Conservation (phyloP, 495 filamentous ascomycete species). For the Halenospora varia region DNA sequence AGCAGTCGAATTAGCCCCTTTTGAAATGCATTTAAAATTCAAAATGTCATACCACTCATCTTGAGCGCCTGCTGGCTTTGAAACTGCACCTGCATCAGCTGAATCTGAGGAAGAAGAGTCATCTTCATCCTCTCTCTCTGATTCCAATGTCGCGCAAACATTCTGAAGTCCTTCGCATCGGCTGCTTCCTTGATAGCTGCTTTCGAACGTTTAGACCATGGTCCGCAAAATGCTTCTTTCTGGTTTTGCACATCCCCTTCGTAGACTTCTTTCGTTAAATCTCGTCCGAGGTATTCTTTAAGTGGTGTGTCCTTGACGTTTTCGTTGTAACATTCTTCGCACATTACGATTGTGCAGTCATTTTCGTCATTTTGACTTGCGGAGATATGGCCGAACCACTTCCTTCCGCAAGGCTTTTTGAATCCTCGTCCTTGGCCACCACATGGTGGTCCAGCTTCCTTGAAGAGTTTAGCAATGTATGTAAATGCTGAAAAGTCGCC, state of each 20-base stretch:
- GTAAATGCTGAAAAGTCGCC: background rate
- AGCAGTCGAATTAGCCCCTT: background rate
- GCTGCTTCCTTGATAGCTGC: background rate
- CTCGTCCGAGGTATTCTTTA: background rate
- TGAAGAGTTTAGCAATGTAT: background rate
- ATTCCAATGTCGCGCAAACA: slow-evolving; percentile 16
- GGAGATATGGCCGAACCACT: slow-evolving; percentile 12
- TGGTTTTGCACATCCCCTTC: background rate
- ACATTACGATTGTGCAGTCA: slow-evolving; percentile 17
- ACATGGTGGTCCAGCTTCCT: slow-evolving; percentile 2
- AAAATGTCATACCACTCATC: background rate
- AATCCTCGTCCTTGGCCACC: slow-evolving; percentile 3
- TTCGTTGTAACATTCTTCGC: slow-evolving; percentile 11
- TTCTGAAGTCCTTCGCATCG: background rate
- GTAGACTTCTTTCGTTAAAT: slow-evolving; percentile 10
- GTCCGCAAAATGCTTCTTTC: slow-evolving; percentile 3
- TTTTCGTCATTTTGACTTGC: background rate
- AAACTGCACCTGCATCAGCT: background rate
- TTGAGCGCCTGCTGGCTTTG: background rate
- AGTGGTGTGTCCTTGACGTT: slow-evolving; percentile 2
- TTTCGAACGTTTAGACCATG: slow-evolving; percentile 5
- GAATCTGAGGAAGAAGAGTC: background rate
- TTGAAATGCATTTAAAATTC: background rate
- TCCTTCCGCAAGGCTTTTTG: slow-evolving; percentile 1
- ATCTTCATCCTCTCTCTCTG: background rate